Base-by-base conservation (phyloP, 352 stramenopile genomes). In the Phytophthora capsici region DNA sequence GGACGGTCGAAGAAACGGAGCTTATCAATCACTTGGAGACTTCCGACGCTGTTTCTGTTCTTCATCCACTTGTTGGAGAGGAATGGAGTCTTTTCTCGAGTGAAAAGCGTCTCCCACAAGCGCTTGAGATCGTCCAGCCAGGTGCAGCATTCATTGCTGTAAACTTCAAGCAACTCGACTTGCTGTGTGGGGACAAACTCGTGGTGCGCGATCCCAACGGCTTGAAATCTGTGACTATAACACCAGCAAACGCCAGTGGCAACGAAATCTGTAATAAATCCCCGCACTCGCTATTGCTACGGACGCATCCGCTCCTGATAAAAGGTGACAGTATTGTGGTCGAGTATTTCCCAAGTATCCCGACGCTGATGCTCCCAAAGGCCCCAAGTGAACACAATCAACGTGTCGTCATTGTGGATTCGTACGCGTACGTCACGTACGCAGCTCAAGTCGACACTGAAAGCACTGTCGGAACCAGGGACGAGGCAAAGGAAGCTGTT, bases 401-500 rank as follows among this genome's bases (percentile, higher is more conserved):
- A 16, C 28, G 67, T 0, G 65, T 81, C 12, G 28, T 79, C 9
- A 44, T 79, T 3, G n/a, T 89, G 23, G 75, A 81, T 38, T 83
- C 76, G 43, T 85, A 80, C 34, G 57, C 58, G 44, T 81, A 78
- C 43, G 58, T 72, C 38, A 44, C 28, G 1, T 51, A 54, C 47
- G 49, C 54, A 41, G 17, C 19, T 32, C 43, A 17, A 23, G 19
- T 64, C 37, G 36, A 65, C 38, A 56, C 57, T 0, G 82, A 90
- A 64, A 90, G 77, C 57, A 81, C 66, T 0, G 53, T 90, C 17
- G 78, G 80, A 12, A 41, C 20, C 28, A 75, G 20, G 2, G 78
- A 82, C 36, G 82, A 90, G 56, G 75, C 84, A 40, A 82, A 80
- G 66, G 69, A 84, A 48, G 73, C 82, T 6, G 44, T 86, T 8